Percentiles rank a stretch among this genome's conserved stretches.
These are phyloP conservation scores for Neonectria sp. DNA, from an alignment of 2,329 filamentous ascomycete species.

Conservation along the genomic window DNA sequence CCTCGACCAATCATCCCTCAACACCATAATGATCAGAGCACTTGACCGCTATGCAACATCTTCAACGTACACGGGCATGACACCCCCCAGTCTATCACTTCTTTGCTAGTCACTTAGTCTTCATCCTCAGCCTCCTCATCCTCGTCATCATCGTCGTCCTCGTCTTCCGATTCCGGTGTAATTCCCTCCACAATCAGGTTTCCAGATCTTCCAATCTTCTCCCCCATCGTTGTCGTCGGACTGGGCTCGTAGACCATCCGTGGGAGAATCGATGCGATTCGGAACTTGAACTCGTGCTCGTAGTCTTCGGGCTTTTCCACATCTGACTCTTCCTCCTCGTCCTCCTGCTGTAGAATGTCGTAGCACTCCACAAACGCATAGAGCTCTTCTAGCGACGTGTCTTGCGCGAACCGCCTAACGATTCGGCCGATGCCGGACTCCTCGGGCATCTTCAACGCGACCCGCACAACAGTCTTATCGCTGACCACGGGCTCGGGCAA, in stretches of 20 bases:
- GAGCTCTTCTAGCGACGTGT: conserved; percentile 86
- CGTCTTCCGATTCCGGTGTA: conserved; percentile 53
- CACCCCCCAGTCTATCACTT: conserved; percentile 21
- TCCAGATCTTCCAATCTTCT: conserved; percentile 84
- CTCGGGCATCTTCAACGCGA: conserved; percentile 76
- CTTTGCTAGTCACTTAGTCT: conserved; percentile 35
- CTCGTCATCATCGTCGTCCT: conserved; percentile 46
- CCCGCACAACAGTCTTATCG: conserved; percentile 79
- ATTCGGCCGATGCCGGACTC: conserved; percentile 77
- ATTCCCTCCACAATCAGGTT: conserved; percentile 89
- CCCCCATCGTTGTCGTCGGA: conserved; percentile 74
- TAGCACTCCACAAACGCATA: conserved; percentile 98
- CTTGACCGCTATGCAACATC: conserved; percentile 34
- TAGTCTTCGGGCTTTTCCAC: conserved; percentile 75
- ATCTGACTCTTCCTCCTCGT: conserved; percentile 42
- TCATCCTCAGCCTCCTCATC: conserved; percentile 43
- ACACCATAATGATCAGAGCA: conserved; percentile 16
- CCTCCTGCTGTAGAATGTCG: conserved; percentile 69
- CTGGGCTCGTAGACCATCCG: conserved; percentile 83
- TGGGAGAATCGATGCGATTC: conserved; percentile 88
- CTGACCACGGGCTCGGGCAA: conserved; percentile 75
- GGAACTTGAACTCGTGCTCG: conserved; percentile 87
- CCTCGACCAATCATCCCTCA: conserved; percentile 16
- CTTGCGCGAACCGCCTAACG: conserved; percentile 79
- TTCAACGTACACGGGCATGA: conserved; percentile 18